Conservation (phyloP, 768 basidiomycete genomes). For the Mycena venus region DNA sequence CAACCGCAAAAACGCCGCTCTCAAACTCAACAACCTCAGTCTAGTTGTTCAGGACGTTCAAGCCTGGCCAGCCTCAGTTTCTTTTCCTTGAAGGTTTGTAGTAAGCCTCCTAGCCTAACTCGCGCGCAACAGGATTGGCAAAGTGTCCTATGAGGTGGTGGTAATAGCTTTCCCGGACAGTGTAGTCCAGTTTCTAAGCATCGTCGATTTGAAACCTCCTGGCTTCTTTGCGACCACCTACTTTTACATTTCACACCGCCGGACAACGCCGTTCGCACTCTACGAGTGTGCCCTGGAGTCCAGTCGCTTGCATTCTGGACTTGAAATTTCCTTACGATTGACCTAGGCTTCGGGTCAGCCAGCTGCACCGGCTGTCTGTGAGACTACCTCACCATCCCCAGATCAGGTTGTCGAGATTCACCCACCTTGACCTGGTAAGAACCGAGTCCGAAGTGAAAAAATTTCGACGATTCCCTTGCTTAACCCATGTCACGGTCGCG, state of each 20-base stretch:
- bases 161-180: background rate
- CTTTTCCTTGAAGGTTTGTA: too few species aligned
- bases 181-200: background rate
- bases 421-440: background rate
- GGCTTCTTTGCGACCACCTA: background rate
- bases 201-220: background rate
- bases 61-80: background rate
- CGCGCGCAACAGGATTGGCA: background rate
- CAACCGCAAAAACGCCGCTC: background rate
- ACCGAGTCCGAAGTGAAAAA: background rate
- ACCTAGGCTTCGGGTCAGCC: background rate
- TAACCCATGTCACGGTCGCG: conserved; percentile 10
- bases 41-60: conserved; percentile 3
- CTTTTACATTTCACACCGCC: background rate
- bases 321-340: background rate
- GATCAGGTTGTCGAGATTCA: background rate
- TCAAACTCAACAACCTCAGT: conserved; percentile 15
- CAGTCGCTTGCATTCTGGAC: background rate
- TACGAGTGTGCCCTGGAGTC: background rate
- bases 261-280: background rate
- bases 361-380: background rate
- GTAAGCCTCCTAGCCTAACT: too few species aligned
- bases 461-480: background rate
- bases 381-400: background rate
- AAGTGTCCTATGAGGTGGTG: background rate